Percentiles rank a stretch among this genome's conserved stretches.
phyloP scores from a whole-genome alignment of 1,284 basidiomycete species.

The Exsudoporus floridanus region DNA sequence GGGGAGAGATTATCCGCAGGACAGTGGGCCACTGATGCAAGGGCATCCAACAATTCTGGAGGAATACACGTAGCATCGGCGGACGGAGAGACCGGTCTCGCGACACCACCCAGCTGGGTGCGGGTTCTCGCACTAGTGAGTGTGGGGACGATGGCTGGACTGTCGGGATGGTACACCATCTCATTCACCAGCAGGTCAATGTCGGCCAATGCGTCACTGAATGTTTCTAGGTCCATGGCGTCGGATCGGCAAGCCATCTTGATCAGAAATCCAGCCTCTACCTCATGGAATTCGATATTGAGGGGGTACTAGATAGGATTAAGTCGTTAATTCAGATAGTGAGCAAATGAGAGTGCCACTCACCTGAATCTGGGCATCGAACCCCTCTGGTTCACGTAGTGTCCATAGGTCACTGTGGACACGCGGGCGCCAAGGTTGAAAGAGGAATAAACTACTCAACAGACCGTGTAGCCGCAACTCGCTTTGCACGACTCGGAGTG shows the following conservation, averaged over 20 bases:
- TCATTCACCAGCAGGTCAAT: slow-evolving; percentile 33
- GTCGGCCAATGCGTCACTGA: slow-evolving; percentile 28
- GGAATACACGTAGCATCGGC: slow-evolving; percentile 8
- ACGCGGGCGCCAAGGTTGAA: slow-evolving; percentile 37
- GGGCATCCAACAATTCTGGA: slow-evolving; percentile 18
- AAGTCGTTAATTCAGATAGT: not conserved
- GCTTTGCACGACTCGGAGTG: slow-evolving; percentile 45
- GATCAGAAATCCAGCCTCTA: slow-evolving; percentile 34
- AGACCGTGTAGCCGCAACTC: slow-evolving; percentile 36
- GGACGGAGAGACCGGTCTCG: not conserved
- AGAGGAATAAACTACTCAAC: slow-evolving; percentile 50
- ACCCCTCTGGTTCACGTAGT: slow-evolving; percentile 34
- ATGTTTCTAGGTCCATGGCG: slow-evolving; percentile 28
- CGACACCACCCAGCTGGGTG: not conserved
- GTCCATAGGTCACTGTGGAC: slow-evolving; percentile 35
- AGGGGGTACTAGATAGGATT: slow-evolving; percentile 42
- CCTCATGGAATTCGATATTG: slow-evolving; percentile 46
- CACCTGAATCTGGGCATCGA: slow-evolving; percentile 45
- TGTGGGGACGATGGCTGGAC: slow-evolving; percentile 10
- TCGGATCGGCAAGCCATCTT: slow-evolving; percentile 39
- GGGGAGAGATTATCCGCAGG: slow-evolving; percentile 28
- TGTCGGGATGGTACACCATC: slow-evolving; percentile 32
- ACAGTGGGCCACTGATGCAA: slow-evolving; percentile 27
- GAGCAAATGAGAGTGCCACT: not conserved
- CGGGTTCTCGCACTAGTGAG: not conserved